Base-by-base conservation (phyloP, 2,329 filamentous ascomycete genomes). In the Hawksworthiomyces lignivorus region DNA sequence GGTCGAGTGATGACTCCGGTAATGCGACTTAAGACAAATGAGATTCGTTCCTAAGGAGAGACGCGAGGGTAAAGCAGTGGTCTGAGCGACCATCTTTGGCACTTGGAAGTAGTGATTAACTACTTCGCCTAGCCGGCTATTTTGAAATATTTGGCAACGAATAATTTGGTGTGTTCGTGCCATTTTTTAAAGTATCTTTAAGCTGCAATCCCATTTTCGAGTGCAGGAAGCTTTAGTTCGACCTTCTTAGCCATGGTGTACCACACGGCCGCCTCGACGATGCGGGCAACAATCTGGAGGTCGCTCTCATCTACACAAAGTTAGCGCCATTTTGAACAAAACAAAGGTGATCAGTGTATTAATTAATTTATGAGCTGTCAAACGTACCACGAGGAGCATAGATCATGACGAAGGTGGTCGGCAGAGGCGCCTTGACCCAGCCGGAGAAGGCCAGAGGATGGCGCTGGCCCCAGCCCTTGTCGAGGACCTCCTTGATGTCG, bases 401-500 rank as follows among this genome's bases (percentile, higher is more conserved):
- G 5, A 94, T 69, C 77, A 94, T 80, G 44, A 87, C 68, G 59
- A 94, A 94, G 31, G 83, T 81, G 4, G 70, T 64, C 0, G 86
- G 84, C 42, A 92, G 79, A 38, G 84, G 84, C 55, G 77, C 72
- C 47, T 70, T 68, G 48, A 81, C 72, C 68, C 76, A 80, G 32
- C 77, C 76, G 41, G 77, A 80, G 53, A 77, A 75, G 7, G 84
- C 80, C 41, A 88, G 62, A 2, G 75, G 78, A 50, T 81, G 78
- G 24, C 76, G 64, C 63, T 94, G 80, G 1, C 83, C 88, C 87
- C 87, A 94, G 2, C 86, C 84, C 48, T 77, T 79, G 50, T 80
- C 73, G 19, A 94, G 63, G 15, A 92, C 73, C 39, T 82, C 68
- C 52, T 71, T 76, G 39, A 84, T 84, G 56, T 94, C 87, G 31